A percentile compares a stretch with the other conserved stretches of the same genome.
phyloP scores from a whole-genome alignment of 2,329 filamentous ascomycete genomes.

The Penicillium sp. region DNA sequence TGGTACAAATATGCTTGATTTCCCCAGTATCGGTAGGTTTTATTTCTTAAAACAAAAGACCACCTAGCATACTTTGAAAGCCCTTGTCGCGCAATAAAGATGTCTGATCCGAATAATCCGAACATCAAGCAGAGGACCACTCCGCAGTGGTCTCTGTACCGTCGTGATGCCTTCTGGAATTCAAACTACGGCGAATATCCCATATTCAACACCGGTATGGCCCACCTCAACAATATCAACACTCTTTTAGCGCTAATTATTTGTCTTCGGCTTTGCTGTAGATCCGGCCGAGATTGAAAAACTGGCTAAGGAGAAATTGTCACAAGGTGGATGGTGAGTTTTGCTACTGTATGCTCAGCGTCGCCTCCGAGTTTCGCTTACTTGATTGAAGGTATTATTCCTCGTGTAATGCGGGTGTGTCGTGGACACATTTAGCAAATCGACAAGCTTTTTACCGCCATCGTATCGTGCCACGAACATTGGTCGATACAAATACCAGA shows the following conservation, averaged over 20 bases:
- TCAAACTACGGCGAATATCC: slow-evolving; percentile 6
- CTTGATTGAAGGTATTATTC: slow-evolving; percentile 7
- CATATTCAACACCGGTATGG: slow-evolving; percentile 2
- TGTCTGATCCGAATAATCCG: slow-evolving; percentile 5
- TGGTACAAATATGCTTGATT: too few species aligned
- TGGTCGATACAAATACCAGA: slow-evolving; percentile 61
- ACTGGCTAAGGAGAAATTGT: neutral
- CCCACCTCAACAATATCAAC: neutral
- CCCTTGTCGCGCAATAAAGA: neutral
- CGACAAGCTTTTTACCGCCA: slow-evolving; percentile 65
- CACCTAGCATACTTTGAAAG: too few species aligned
- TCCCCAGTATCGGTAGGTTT: too few species aligned
- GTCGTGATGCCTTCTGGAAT: slow-evolving; percentile 7
- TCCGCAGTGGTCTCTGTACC: slow-evolving; percentile 8
- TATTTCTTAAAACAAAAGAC: too few species aligned
- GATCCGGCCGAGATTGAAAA: neutral
- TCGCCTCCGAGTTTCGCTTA: neutral
- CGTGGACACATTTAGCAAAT: slow-evolving; percentile 52
- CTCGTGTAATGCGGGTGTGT: slow-evolving; percentile 34
- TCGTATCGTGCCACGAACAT: slow-evolving; percentile 60
- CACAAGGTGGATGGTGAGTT: neutral
- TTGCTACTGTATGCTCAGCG: neutral
- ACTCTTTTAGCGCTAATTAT: neutral
- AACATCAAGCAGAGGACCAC: slow-evolving; percentile 6
- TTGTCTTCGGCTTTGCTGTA: neutral